These are phyloP conservation scores for Breviolum minutum DNA, from an alignment of 73 alveolate species.

Conservation along the genomic window DNA sequence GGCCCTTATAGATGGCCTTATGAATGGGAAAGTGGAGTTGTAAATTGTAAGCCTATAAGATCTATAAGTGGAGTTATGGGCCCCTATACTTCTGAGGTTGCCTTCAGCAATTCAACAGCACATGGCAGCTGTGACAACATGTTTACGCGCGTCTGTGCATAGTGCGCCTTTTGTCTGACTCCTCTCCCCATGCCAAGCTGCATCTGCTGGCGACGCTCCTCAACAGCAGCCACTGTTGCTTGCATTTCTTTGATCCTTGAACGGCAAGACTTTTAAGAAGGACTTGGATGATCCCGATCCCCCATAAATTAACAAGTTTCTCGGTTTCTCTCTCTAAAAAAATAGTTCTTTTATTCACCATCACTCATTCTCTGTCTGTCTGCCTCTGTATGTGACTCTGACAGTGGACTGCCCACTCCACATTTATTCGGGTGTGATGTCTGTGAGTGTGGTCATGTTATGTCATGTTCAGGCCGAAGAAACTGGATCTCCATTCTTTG, in stretches of 20 bases:
- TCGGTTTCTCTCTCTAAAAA: no score
- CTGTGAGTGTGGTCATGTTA: no score
- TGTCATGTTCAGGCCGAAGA: neutral
- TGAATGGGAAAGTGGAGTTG: neutral
- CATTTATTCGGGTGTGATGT: no score
- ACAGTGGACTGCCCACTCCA: no score
- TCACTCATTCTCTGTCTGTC: no score
- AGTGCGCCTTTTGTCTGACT: neutral
- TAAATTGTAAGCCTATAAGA: no score
- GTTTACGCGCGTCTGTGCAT: neutral
- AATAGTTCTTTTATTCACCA: no score
- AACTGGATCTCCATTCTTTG: conserved; percentile 70
- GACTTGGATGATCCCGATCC: no score
- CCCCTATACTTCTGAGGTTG: neutral
- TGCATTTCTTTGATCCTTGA: conserved; percentile 83
- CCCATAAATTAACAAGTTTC: no score
- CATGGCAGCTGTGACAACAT: no score
- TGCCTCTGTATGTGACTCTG: no score
- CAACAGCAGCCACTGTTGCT: conserved; percentile 66
- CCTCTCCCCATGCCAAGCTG: neutral
- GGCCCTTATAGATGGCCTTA: neutral
- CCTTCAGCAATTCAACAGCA: no score
- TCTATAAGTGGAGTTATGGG: neutral
- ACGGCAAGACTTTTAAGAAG: neutral
- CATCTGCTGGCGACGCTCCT: conserved; percentile 74